Percentiles rank a stretch among this genome's conserved stretches.
Evolutionary conservation across 2,329 filamentous ascomycete genomes (phyloP).

Genomic region (Colletotrichum australisinense): DNA sequence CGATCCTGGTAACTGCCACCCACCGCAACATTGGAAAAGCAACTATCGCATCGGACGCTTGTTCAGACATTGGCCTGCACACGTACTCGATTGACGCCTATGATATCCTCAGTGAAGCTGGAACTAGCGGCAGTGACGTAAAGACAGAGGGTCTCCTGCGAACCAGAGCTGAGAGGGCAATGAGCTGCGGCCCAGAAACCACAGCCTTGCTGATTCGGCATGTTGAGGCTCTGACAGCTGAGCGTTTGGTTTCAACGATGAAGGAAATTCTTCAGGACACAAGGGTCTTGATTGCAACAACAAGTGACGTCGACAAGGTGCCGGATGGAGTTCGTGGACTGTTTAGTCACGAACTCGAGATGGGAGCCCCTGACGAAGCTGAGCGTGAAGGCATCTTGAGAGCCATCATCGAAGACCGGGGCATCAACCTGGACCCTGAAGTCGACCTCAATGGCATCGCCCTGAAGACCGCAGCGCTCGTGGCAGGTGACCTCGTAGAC

Average conservation of each 20-base stretch:
- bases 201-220: conserved; percentile 90
- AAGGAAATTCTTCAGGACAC: conserved; percentile 85
- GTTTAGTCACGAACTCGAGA: conserved; percentile 95
- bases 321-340: conserved; percentile 89
- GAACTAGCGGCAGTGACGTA: conserved; percentile 86
- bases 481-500: conserved; percentile 93
- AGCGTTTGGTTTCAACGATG: conserved; percentile 87
- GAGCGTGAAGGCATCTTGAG: conserved; percentile 90
- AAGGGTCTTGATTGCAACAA: conserved; percentile 90
- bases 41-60: conserved; percentile 80
- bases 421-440: conserved; percentile 81
- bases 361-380: conserved; percentile 90
- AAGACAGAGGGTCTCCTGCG: conserved; percentile 94
- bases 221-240: conserved; percentile 89
- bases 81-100: conserved; percentile 91
- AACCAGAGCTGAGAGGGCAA: conserved; percentile 86
- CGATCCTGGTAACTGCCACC: conserved; percentile 88
- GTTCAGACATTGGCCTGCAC: conserved; percentile 90
- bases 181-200: conserved; percentile 86
- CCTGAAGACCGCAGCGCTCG: conserved; percentile 93
- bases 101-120: conserved; percentile 92
- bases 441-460: conserved; percentile 89
- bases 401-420: conserved; percentile 80
- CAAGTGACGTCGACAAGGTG: conserved; percentile 94
- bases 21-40: conserved; percentile 95